Percentiles rank a stretch among this genome's conserved stretches.
Evolutionary conservation across 129 eudicot species (phyloP).

Genomic region (Saposhnikovia divaricata): DNA sequence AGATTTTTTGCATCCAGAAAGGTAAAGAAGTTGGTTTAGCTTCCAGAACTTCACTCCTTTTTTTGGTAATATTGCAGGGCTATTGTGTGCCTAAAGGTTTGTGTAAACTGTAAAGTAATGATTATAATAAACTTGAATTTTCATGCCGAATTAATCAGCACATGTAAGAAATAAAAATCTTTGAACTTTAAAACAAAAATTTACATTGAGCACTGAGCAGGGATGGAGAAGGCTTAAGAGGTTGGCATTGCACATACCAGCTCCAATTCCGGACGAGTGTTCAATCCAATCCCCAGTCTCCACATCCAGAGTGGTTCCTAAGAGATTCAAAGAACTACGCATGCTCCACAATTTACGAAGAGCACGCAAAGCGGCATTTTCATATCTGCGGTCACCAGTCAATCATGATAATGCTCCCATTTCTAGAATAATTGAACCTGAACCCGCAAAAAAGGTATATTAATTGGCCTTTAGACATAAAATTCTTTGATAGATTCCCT

Average conservation of each 20-base stretch:
- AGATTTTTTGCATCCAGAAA: slow-evolving; percentile 6
- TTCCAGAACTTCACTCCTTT: neutral
- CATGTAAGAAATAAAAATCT: neutral
- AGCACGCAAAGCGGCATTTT: slow-evolving; percentile 76
- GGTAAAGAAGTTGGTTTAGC: neutral
- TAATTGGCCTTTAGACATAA: slow-evolving; percentile 9
- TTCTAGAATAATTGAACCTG: slow-evolving; percentile 98
- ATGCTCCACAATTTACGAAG: too few relatives aligned
- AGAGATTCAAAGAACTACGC: too few relatives aligned
- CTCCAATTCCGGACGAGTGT: too few relatives aligned
- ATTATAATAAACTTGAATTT: neutral
- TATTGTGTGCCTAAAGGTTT: neutral
- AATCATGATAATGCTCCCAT: slow-evolving; percentile 89
- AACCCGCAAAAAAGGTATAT: slow-evolving; percentile 7
- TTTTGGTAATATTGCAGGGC: neutral
- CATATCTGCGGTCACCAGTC: slow-evolving; percentile 83
- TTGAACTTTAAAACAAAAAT: neutral
- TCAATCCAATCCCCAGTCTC: too few relatives aligned
- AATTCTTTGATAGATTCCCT: slow-evolving; percentile 1
- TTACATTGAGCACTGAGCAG: neutral
- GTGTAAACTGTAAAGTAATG: neutral
- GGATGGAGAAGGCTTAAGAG: neutral
- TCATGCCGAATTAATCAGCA: neutral
- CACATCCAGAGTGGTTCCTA: too few relatives aligned
- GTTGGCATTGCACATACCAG: slow-evolving; percentile 48